Conservation (phyloP, 305 asterid genomes). For the Solanum hybrid region DNA sequence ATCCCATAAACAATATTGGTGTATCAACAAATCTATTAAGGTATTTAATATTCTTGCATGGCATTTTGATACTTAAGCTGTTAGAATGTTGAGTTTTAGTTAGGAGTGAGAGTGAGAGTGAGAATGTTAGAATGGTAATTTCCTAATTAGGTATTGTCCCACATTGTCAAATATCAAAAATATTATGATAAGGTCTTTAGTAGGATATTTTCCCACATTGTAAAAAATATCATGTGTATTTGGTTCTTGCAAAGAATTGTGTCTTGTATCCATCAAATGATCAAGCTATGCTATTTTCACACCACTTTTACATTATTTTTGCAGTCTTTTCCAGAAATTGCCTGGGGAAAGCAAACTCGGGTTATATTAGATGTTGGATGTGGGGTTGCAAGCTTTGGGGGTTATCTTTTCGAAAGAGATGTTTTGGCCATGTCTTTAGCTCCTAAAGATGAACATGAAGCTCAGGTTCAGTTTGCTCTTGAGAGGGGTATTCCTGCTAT, state of each 20-base stretch:
- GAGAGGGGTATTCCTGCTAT: constrained; percentile 31
- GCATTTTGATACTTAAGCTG: background rate
- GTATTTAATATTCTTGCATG: background rate
- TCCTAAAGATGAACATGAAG: constrained; percentile 35
- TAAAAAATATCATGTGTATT: background rate
- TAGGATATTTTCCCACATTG: background rate
- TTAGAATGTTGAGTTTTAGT: background rate
- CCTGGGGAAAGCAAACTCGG: constrained; percentile 20
- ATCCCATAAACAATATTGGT: background rate
- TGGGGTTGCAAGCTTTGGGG: constrained; percentile 33
- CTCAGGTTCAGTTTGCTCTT: constrained; percentile 31
- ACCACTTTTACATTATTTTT: background rate
- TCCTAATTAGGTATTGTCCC: background rate
- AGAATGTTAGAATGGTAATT: background rate
- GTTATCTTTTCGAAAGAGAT: constrained; percentile 23
- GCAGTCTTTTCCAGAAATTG: constrained; percentile 19
- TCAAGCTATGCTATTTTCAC: background rate
- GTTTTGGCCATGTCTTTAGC: constrained; percentile 24
- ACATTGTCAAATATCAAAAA: background rate
- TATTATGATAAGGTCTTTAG: background rate
- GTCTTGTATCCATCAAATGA: background rate
- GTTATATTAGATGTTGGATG: constrained; percentile 29
- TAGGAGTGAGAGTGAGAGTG: background rate
- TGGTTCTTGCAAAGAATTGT: background rate
- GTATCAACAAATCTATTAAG: background rate